Conservation (phyloP, 2,329 filamentous ascomycete genomes). For the Rhinocladiella similis region DNA sequence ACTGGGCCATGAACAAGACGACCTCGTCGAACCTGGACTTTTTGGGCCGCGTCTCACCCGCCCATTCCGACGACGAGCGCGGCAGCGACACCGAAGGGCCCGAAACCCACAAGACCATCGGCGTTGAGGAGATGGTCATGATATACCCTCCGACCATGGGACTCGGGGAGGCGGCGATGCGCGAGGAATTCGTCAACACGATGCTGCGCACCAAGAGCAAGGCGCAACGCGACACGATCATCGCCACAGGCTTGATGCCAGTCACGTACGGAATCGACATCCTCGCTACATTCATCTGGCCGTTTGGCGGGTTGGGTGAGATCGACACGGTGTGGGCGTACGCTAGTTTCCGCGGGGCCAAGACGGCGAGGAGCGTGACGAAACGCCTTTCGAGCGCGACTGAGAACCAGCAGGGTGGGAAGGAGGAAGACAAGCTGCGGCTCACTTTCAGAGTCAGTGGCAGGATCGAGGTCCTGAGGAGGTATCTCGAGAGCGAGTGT, state of each 20-base stretch:
- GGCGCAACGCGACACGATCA: constrained; percentile 43
- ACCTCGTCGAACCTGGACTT: constrained; percentile 46
- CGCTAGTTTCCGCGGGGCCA: constrained; percentile 39
- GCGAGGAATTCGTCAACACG: constrained; percentile 43
- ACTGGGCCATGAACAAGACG: constrained; percentile 43
- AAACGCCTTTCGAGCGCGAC: constrained; percentile 34
- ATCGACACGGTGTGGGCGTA: constrained; percentile 36
- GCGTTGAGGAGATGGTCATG: constrained; percentile 43
- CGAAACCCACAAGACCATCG: constrained; percentile 37
- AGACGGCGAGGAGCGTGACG: constrained; percentile 41
- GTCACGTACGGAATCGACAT: constrained; percentile 30
- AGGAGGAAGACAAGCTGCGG: constrained; percentile 35
- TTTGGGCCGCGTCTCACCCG: constrained; percentile 38
- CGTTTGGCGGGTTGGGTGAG: constrained; percentile 35
- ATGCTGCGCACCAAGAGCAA: constrained; percentile 44
- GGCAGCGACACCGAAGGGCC: constrained; percentile 24
- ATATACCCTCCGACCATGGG: constrained; percentile 39
- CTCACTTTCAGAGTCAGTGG: constrained; percentile 39
- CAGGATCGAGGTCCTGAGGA: constrained; percentile 38
- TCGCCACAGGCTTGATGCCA: constrained; percentile 45
- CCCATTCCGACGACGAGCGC: constrained; percentile 34
- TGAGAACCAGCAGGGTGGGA: constrained; percentile 5
- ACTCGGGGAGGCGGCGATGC: constrained; percentile 36
- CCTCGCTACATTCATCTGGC: constrained; percentile 33
- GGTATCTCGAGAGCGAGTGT: constrained; percentile 43